phyloP scores from a whole-genome alignment of 2,329 filamentous ascomycete species.

The Tolypocladium guangdongense region DNA sequence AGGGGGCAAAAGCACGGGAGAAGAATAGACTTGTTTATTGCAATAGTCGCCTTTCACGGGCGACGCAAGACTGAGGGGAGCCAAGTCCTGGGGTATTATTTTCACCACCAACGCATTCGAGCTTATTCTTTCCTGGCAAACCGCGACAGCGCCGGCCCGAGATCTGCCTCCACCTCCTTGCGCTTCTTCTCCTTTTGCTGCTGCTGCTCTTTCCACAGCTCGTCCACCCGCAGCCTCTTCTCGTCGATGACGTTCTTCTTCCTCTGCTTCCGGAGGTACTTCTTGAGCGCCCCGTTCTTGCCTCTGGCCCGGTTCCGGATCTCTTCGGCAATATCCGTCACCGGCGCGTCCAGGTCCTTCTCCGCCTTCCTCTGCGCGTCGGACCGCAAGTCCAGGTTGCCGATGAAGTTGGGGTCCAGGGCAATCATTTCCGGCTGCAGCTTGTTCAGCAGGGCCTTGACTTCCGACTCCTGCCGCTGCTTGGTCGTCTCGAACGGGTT shows the following conservation, averaged over 20 bases:
- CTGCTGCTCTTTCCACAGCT: slow-evolving; percentile 63
- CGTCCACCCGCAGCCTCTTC: slow-evolving; percentile 77
- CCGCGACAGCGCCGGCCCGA: slow-evolving; percentile 76
- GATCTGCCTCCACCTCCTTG: slow-evolving; percentile 55
- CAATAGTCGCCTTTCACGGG: not conserved
- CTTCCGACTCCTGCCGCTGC: slow-evolving; percentile 86
- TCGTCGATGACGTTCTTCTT: slow-evolving; percentile 94
- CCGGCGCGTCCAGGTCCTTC: slow-evolving; percentile 65
- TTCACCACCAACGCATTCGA: slow-evolving; percentile 2
- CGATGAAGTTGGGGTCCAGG: slow-evolving; percentile 83
- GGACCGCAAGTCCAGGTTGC: slow-evolving; percentile 72
- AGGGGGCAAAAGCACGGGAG: not conserved
- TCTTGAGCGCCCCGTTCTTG: slow-evolving; percentile 79
- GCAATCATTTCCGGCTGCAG: slow-evolving; percentile 95
- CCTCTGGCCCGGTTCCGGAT: slow-evolving; percentile 72
- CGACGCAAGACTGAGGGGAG: not conserved
- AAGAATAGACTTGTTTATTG: not conserved
- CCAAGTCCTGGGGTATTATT: slow-evolving; percentile 9
- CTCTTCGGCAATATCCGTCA: slow-evolving; percentile 45
- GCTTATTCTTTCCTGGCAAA: slow-evolving; percentile 62
- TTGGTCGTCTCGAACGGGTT: slow-evolving; percentile 94
- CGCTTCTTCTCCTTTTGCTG: slow-evolving; percentile 53
- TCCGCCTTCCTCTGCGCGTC: slow-evolving; percentile 68
- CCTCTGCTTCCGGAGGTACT: slow-evolving; percentile 84
- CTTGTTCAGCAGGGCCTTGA: slow-evolving; percentile 86